phyloP scores from a whole-genome alignment of 192 early-diverging fungal species.

The Phycomyces nitens region DNA sequence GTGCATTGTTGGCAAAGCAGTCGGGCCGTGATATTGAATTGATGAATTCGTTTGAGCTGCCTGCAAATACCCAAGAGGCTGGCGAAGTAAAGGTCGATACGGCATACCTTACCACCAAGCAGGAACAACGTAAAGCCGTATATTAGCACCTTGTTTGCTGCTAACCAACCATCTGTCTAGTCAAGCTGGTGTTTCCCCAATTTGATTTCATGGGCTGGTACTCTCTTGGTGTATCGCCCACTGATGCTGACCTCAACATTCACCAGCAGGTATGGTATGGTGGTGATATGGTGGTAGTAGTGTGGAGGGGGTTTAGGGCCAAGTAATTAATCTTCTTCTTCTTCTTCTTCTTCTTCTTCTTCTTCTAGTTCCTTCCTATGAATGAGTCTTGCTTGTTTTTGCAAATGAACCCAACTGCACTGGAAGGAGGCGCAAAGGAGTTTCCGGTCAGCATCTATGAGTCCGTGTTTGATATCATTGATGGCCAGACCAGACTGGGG shows the following conservation, averaged over 20 bases:
- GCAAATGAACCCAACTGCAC: constrained; percentile 60
- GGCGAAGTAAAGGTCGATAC: constrained; percentile 54
- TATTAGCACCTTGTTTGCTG: no score
- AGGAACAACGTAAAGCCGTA: constrained; percentile 74
- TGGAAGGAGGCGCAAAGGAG: constrained; percentile 48
- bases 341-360: background rate
- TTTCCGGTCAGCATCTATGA: constrained; percentile 79
- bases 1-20: constrained; percentile 74
- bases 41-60: constrained; percentile 81
- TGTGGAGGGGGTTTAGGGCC: no score
- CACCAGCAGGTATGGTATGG: constrained; percentile 64
- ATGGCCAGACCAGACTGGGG: constrained; percentile 49
- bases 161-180: constrained; percentile 34
- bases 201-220: constrained; percentile 89
- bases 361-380: constrained; percentile 56
- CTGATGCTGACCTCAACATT: constrained; percentile 58
- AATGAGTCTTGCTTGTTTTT: constrained; percentile 78
- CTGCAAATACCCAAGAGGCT: constrained; percentile 35
- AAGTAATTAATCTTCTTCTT: background rate
- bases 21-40: constrained; percentile 79
- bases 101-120: constrained; percentile 65
- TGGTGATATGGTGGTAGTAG: background rate
- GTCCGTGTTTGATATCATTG: constrained; percentile 65
- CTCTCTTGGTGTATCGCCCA: constrained; percentile 59
- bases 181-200: constrained; percentile 78